Percentiles rank a stretch among this genome's conserved stretches.
Evolutionary conservation across 2,329 filamentous ascomycete genomes (phyloP).

Genomic region (Fusarium floridanum): DNA sequence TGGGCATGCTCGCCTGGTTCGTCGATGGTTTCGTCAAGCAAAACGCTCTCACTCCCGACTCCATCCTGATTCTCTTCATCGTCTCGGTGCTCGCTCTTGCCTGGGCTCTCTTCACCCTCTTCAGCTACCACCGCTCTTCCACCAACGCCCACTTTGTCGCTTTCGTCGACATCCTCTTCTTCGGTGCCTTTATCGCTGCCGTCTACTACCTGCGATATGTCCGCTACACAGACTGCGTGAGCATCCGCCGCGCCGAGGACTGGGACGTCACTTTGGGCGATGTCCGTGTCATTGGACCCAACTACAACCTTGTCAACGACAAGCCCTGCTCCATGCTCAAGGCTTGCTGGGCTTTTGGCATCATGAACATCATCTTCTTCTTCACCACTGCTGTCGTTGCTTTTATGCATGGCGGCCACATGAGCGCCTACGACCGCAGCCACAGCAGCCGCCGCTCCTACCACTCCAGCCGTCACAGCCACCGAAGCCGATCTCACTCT

Average conservation of each 20-base stretch:
- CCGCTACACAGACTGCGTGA: slow-evolving; percentile 74
- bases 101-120: slow-evolving; percentile 75
- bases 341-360: slow-evolving; percentile 87
- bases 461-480: slow-evolving; percentile 56
- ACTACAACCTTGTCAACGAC: slow-evolving; percentile 68
- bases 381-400: slow-evolving; percentile 81
- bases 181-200: slow-evolving; percentile 73
- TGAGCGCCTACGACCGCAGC: slow-evolving; percentile 57
- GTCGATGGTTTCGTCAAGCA: slow-evolving; percentile 68
- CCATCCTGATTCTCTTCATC: slow-evolving; percentile 77
- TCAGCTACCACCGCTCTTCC: slow-evolving; percentile 74
- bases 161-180: slow-evolving; percentile 71
- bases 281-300: slow-evolving; percentile 66
- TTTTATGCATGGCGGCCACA: slow-evolving; percentile 67
- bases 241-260: slow-evolving; percentile 62
- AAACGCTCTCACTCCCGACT: slow-evolving; percentile 71
- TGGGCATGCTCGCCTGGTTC: slow-evolving; percentile 78
- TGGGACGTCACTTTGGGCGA: slow-evolving; percentile 73
- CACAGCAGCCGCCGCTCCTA: slow-evolving; percentile 50
- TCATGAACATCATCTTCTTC: slow-evolving; percentile 89
- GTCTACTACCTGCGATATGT: slow-evolving; percentile 72
- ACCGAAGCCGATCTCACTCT: slow-evolving; percentile 55
- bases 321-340: slow-evolving; percentile 95
- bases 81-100: slow-evolving; percentile 72
- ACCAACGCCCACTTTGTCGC: slow-evolving; percentile 72